These are phyloP conservation scores for Acer campestre DNA, from an alignment of 345 rosid species.

Conservation along the genomic window DNA sequence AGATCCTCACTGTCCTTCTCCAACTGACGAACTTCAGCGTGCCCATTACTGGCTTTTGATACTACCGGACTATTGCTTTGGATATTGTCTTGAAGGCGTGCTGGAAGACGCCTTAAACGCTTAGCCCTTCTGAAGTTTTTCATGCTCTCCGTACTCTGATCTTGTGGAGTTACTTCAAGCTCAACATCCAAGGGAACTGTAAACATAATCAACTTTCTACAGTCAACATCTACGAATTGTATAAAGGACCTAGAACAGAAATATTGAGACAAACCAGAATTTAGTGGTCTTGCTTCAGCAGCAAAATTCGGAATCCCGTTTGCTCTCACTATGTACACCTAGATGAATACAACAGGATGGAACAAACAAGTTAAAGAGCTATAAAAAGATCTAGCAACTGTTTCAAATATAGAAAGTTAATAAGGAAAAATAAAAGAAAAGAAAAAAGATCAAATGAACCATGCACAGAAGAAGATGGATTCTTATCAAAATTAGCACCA, in stretches of 20 bases:
- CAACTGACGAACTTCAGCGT: background rate
- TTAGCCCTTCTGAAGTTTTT: conserved; percentile 10
- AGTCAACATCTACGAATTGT: conserved; percentile 2
- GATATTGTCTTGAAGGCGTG: conserved; percentile 18
- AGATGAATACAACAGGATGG: background rate
- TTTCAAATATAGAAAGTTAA: background rate
- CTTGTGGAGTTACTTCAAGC: background rate
- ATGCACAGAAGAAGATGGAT: background rate
- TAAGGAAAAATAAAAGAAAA: background rate
- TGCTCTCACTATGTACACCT: conserved; percentile 47
- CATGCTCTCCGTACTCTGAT: background rate
- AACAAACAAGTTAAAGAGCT: background rate
- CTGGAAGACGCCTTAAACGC: conserved; percentile 14
- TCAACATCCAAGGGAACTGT: conserved; percentile 19
- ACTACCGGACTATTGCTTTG: conserved; percentile 23
- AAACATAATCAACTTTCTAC: background rate
- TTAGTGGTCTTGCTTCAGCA: conserved; percentile 20
- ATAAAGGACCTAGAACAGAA: conserved; percentile 5
- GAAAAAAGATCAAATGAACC: background rate
- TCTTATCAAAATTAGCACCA: background rate
- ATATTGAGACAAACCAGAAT: conserved; percentile 27
- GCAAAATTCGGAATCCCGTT: conserved; percentile 21
- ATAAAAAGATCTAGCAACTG: background rate
- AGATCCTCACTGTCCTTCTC: conserved; percentile 15
- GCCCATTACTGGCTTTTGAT: conserved; percentile 11